Percentiles rank a stretch among this genome's conserved stretches.
Evolutionary conservation across 2,329 filamentous ascomycete genomes (phyloP).

Genomic region (Penicillium sp.): DNA sequence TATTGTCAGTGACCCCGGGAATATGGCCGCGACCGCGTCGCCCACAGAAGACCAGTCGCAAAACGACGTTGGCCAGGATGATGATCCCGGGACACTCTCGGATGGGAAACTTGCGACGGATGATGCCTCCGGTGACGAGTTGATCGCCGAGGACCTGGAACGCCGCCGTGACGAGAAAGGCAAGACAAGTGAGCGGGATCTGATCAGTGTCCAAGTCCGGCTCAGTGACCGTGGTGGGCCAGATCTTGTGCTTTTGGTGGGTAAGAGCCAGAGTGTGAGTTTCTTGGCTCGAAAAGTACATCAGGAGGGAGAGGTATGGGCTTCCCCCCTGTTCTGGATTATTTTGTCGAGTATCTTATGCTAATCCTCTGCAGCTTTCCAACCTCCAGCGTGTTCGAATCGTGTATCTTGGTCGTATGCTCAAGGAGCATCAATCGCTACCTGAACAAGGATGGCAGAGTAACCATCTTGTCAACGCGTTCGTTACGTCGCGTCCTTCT

Average conservation of each 20-base stretch:
- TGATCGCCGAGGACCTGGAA: conserved; percentile 43
- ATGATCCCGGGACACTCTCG: conserved; percentile 27
- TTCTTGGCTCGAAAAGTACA: conserved; percentile 66
- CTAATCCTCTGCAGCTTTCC: conserved; percentile 55
- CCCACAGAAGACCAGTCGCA: conserved; percentile 20
- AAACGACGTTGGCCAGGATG: conserved; percentile 26
- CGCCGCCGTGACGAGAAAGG: conserved; percentile 61
- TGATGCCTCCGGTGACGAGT: conserved; percentile 45
- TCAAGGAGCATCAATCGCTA: conserved; percentile 70
- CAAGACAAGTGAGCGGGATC: conserved; percentile 61
- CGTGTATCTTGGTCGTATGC: conserved; percentile 78
- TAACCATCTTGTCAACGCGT: conserved; percentile 75
- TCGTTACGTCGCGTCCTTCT: conserved; percentile 57
- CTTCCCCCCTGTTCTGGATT: conserved; percentile 1
- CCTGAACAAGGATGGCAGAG: conserved; percentile 74
- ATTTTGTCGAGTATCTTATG: neutral
- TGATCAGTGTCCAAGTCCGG: conserved; percentile 63
- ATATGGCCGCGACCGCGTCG: conserved; percentile 45
- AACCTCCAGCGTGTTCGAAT: conserved; percentile 67
- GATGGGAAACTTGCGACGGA: conserved; percentile 41
- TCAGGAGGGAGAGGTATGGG: conserved; percentile 66
- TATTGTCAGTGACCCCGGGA: conserved; percentile 70
- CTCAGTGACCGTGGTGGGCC: conserved; percentile 67
- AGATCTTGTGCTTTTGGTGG: conserved; percentile 65
- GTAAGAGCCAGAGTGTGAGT: conserved; percentile 66